These are phyloP conservation scores for Calamus simplicifolius DNA, from an alignment of 176 grass and related monocot species.

Conservation along the genomic window DNA sequence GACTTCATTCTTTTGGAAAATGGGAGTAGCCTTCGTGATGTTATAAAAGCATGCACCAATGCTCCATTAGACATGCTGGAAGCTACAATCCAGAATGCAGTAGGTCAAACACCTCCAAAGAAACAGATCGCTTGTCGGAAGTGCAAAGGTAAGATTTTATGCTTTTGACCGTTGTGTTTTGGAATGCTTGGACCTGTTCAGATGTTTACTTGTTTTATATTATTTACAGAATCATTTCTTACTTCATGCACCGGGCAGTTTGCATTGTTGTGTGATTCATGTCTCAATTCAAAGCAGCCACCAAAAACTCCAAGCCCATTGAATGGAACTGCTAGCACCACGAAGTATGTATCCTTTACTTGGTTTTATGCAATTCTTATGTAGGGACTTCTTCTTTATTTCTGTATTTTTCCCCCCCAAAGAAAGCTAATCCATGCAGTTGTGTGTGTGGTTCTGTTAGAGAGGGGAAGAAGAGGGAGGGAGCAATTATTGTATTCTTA, in stretches of 20 bases:
- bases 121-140: constrained; percentile 35
- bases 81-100: constrained; percentile 36
- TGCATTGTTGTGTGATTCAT: constrained; percentile 25
- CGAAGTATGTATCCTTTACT: constrained; percentile 28
- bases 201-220: constrained; percentile 27
- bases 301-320: constrained; percentile 26
- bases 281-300: constrained; percentile 36
- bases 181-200: not conserved
- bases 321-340: constrained; percentile 22
- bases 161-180: constrained; percentile 2
- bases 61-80: constrained; percentile 44
- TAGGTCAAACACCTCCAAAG: constrained; percentile 36
- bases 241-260: constrained; percentile 30
- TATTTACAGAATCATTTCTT: constrained; percentile 23
- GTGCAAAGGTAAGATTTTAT: constrained; percentile 42
- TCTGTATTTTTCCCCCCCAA: constrained; percentile 18
- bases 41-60: constrained; percentile 31
- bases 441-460: too few species aligned
- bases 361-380: constrained; percentile 1
- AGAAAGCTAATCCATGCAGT: constrained; percentile 10
- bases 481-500: too few species aligned
- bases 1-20: constrained; percentile 63
- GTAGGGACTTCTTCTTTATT: not conserved
- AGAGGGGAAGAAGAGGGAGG: too few species aligned
- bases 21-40: constrained; percentile 55